Evolutionary conservation across 176 grass and related monocot species (phyloP).

Genomic region (Hsuehochloa calcarea): DNA sequence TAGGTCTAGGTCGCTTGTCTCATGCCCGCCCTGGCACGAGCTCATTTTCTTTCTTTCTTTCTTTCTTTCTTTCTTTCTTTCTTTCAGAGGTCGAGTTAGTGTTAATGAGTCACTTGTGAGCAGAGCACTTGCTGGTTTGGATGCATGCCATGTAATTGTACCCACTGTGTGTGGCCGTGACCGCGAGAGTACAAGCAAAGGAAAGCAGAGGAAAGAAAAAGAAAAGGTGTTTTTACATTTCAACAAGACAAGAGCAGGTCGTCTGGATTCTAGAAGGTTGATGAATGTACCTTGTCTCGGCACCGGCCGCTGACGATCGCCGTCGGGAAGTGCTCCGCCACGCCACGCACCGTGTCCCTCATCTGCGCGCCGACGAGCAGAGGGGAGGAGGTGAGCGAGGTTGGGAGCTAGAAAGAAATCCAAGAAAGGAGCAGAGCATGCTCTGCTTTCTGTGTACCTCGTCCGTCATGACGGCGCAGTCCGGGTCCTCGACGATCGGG

Average conservation of each 20-base stretch:
- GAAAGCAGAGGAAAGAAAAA: neutral
- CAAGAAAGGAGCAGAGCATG: neutral
- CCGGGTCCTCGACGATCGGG: constrained; percentile 79
- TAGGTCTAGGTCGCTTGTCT: constrained; percentile 1
- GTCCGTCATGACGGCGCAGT: constrained; percentile 73
- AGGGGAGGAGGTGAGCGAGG: neutral
- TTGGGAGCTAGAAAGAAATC: neutral
- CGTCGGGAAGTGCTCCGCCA: constrained; percentile 63
- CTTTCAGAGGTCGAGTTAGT: no score
- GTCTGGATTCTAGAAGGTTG: neutral
- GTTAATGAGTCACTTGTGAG: neutral
- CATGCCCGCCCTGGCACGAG: neutral
- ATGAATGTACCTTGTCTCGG: constrained; percentile 57
- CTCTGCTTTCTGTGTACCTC: constrained; percentile 34
- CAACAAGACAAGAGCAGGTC: neutral
- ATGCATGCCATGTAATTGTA: neutral
- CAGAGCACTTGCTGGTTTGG: neutral
- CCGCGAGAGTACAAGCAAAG: neutral
- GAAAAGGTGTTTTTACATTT: neutral
- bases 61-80: neutral
- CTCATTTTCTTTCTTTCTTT: neutral
- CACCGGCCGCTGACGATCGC: constrained; percentile 78
- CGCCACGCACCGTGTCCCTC: constrained; percentile 61
- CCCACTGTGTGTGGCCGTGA: neutral
- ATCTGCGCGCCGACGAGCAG: constrained; percentile 37